Evolutionary conservation across 2,329 filamentous ascomycete species (phyloP), one percentile per base, ranked within the genome.

Genomic region (Cryoendolithus antarcticus): DNA sequence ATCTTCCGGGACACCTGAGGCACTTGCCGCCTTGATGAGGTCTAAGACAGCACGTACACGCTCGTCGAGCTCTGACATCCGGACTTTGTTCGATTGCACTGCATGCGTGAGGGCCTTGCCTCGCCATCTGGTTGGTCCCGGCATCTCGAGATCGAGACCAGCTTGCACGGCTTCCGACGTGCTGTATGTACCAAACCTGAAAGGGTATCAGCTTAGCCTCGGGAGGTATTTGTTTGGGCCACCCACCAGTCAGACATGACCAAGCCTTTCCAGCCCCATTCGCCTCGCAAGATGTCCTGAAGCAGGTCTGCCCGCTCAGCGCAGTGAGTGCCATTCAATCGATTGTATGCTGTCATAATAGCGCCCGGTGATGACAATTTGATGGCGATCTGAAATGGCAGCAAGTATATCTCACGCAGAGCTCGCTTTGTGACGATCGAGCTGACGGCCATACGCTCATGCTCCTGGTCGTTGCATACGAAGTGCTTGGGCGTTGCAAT

Each of bases 141-240:
- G 82, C 85, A 91, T 93, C 13, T 74, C 72, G 79, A 93, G 86
- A 58, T 93, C 86, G 19, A 91, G 65, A 27, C 84, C 84, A 27
- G 82, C 81, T 35, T 75, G 67, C 3, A 83, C 77, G 10, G 72
- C 72, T 15, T 77, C 65, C 2, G 71, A 74, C 39, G 79, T 80
- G 1, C 75, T 67, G 51, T 88, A 81, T 46, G 84, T 80, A 3
- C 82, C 83, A 49, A 76, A 72, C 39, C 39, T 41, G 11, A 10
- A 2, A 4, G 10, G 3, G 3, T 27, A 9, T 35, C 29, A 35
- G 34, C 21, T 1, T 7, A 8, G 7, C 10, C 7, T 32, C 1
- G 3, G 5, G 15, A 19, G 3, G 15, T 19, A 19, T 19, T 5
- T 32, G 2, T 6, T 8, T 32, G 4, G n/a, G 15, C 3, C 4